These are phyloP conservation scores for Chlamydomonas eustigma DNA, from an alignment of 139 green algal genomes.

Conservation along the genomic window DNA sequence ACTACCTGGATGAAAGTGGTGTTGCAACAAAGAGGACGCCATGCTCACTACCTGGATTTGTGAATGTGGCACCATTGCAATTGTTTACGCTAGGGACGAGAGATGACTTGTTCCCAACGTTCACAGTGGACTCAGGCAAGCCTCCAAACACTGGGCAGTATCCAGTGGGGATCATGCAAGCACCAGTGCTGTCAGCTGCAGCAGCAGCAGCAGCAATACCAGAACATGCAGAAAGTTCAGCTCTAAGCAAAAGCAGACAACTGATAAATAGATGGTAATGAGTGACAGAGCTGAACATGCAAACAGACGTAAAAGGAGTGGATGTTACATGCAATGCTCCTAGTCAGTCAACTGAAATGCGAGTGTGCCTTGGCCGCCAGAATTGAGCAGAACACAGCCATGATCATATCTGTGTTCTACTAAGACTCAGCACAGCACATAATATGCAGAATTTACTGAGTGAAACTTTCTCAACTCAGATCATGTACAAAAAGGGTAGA, in stretches of 20 bases:
- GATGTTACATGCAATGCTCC: no score
- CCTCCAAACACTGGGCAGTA: not conserved
- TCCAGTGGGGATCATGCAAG: not conserved
- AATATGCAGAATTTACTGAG: not conserved
- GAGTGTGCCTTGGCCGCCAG: no score
- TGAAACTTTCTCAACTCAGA: slow-evolving; percentile 1
- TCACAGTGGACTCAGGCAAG: not conserved
- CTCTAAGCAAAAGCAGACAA: no score
- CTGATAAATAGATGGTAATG: no score
- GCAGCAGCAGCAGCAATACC: no score
- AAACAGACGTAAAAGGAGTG: no score
- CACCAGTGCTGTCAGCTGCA: slow-evolving; percentile 1
- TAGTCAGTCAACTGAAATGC: no score
- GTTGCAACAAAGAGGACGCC: not conserved
- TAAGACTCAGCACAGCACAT: not conserved
- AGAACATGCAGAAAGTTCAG: no score
- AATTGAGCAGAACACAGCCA: no score
- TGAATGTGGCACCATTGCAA: not conserved
- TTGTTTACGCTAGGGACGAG: not conserved
- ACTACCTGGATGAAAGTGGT: not conserved
- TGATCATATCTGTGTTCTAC: no score
- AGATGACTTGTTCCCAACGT: not conserved
- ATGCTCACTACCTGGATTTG: not conserved
- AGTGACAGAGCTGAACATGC: no score
- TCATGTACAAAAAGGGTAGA: not conserved